Evolutionary conservation across 768 basidiomycete species (phyloP).

Genomic region (Nidularia sp.): DNA sequence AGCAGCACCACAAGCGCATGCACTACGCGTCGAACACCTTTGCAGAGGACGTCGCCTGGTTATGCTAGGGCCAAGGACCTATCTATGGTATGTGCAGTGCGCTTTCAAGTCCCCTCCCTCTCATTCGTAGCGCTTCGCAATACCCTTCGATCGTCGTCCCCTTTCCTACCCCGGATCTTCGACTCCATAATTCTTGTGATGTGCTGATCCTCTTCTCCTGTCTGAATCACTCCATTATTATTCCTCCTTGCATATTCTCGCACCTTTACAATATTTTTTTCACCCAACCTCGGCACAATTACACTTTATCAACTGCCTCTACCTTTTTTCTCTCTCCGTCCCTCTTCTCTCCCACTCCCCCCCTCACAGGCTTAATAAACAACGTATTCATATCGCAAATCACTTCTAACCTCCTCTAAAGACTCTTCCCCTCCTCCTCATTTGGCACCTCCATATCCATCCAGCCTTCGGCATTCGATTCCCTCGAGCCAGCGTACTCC

Average conservation of each 20-base stretch:
- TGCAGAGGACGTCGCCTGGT: constrained; percentile 41
- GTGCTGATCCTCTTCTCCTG: constrained; percentile 33
- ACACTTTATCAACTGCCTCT: not conserved
- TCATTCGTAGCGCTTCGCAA: too few relatives aligned
- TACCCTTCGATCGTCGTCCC: too few relatives aligned
- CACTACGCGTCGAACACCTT: constrained; percentile 47
- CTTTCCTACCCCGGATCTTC: too few relatives aligned
- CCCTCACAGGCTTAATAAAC: constrained; percentile 39
- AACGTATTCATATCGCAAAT: constrained; percentile 52
- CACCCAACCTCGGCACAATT: too few relatives aligned
- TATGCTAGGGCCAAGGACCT: constrained; percentile 36
- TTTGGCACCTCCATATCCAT: constrained; percentile 26
- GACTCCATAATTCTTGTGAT: constrained; percentile 31
- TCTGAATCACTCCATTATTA: constrained; percentile 25
- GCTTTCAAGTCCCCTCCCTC: constrained; percentile 20
- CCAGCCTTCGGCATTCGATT: constrained; percentile 37
- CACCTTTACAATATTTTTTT: constrained; percentile 22
- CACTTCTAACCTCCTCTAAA: constrained; percentile 39
- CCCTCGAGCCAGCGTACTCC: constrained; percentile 42
- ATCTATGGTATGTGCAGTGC: constrained; percentile 28
- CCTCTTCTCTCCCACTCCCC: not conserved
- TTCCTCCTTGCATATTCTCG: constrained; percentile 24
- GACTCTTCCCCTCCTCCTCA: constrained; percentile 33
- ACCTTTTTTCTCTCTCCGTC: not conserved
- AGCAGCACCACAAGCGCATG: constrained; percentile 50